Evolutionary conservation across 495 filamentous ascomycete genomes (phyloP).

Genomic region (Talaromyces borbonicus): DNA sequence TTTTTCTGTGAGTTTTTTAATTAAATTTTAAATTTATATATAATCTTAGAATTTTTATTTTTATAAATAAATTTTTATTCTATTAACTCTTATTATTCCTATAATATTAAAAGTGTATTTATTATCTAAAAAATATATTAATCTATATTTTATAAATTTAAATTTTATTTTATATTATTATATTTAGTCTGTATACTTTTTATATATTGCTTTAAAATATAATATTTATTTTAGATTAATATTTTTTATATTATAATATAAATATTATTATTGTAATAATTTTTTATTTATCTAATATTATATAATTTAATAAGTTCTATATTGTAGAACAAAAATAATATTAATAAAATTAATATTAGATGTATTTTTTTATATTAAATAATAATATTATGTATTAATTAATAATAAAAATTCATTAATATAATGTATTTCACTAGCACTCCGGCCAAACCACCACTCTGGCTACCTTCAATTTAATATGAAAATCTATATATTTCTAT

Average conservation of each 20-base stretch:
- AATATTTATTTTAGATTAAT: slow-evolving; percentile 6
- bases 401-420: neutral
- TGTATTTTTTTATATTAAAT: neutral
- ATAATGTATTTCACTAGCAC: neutral
- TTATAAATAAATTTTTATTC: slow-evolving; percentile 4
- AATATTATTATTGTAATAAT: neutral
- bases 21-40: slow-evolving; percentile 11
- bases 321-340: slow-evolving; percentile 9
- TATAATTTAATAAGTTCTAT: slow-evolving; percentile 8
- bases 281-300: neutral
- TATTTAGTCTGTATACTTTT: slow-evolving; percentile 1
- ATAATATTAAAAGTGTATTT: slow-evolving; percentile 7
- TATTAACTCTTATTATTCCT: slow-evolving; percentile 7
- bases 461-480: slow-evolving; percentile 1
- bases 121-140: slow-evolving; percentile 5
- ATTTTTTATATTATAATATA: neutral
- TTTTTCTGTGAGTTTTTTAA: slow-evolving; percentile 11
- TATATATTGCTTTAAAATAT: neutral
- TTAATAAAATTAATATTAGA: slow-evolving; percentile 6
- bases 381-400: slow-evolving; percentile 5
- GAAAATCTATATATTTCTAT: neutral
- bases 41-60: slow-evolving; percentile 9
- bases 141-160: slow-evolving; percentile 4
- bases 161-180: too few relatives aligned
- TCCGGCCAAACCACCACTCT: neutral